Evolutionary conservation across 2,329 filamentous ascomycete genomes (phyloP).

Genomic region (Raffaelea deltoideospora): DNA sequence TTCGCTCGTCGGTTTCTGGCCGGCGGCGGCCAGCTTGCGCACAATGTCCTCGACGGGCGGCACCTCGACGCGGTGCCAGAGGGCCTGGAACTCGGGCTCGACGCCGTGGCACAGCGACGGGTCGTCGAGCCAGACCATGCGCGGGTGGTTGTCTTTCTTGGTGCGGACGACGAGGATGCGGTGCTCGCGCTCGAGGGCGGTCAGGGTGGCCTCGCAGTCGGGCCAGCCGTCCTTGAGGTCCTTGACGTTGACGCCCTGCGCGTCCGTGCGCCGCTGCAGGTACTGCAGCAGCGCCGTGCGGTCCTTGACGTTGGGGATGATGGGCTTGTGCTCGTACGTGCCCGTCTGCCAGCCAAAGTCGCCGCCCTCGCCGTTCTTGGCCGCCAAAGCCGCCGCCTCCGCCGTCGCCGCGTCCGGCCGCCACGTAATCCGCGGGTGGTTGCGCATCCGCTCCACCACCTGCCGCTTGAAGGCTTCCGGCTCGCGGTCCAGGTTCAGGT

Average conservation of each 20-base stretch:
- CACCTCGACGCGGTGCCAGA: slow-evolving; percentile 71
- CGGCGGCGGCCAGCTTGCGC: slow-evolving; percentile 58
- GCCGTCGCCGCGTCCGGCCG: slow-evolving; percentile 39
- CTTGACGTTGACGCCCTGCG: slow-evolving; percentile 67
- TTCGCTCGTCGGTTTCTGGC: slow-evolving; percentile 73
- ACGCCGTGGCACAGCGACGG: slow-evolving; percentile 59
- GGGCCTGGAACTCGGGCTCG: slow-evolving; percentile 66
- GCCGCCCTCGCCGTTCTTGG: neutral
- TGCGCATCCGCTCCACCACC: slow-evolving; percentile 53
- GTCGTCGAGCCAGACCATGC: slow-evolving; percentile 82
- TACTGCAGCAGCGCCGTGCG: slow-evolving; percentile 64
- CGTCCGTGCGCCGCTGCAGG: slow-evolving; percentile 68
- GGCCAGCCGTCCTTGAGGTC: slow-evolving; percentile 95
- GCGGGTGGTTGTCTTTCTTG: slow-evolving; percentile 79
- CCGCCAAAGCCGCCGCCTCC: neutral
- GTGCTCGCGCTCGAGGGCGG: slow-evolving; percentile 61
- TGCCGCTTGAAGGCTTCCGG: slow-evolving; percentile 45
- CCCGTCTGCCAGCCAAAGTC: slow-evolving; percentile 39
- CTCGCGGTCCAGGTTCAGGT: slow-evolving; percentile 55
- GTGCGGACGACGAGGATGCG: slow-evolving; percentile 75
- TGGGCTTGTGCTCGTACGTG: slow-evolving; percentile 70
- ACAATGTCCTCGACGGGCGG: slow-evolving; percentile 65
- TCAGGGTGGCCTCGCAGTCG: slow-evolving; percentile 64
- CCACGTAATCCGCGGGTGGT: slow-evolving; percentile 44
- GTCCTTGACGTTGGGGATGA: slow-evolving; percentile 64